Evolutionary conservation across 305 asterid species (phyloP).

Genomic region (Solanum hybrid): DNA sequence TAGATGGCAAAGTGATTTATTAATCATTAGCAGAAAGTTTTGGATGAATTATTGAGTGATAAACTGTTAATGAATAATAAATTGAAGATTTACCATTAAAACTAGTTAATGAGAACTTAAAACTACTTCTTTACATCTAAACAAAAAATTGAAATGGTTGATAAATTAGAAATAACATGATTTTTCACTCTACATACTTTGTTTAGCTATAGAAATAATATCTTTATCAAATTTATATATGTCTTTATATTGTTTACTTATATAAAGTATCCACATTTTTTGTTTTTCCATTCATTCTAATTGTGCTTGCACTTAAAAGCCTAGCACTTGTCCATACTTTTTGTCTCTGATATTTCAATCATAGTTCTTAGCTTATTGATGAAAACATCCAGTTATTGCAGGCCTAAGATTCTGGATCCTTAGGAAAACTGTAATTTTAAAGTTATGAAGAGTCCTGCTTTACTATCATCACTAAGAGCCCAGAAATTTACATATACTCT

Average conservation of each 20-base stretch:
- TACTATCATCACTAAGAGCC: background rate
- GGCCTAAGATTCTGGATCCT: background rate
- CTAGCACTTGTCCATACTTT: background rate
- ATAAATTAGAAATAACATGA: background rate
- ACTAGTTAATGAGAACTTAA: background rate
- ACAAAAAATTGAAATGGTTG: background rate
- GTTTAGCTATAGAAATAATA: background rate
- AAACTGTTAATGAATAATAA: background rate
- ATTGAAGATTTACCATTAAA: background rate
- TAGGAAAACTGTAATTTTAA: background rate
- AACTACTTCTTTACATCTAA: background rate
- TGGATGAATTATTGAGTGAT: background rate
- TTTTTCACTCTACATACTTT: background rate
- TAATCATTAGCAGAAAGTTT: background rate
- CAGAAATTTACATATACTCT: background rate
- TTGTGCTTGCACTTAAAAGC: background rate
- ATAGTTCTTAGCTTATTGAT: background rate
- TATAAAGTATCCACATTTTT: background rate
- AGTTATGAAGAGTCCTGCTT: background rate
- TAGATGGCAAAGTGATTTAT: background rate
- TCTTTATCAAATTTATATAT: background rate
- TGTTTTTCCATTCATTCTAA: background rate
- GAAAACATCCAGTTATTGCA: background rate
- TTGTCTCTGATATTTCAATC: background rate
- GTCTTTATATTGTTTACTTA: background rate